Percentiles rank a stretch among this genome's conserved stretches.
Conservation (phyloP, 495 filamentous ascomycete species). For the Thozetella sp. region DNA sequence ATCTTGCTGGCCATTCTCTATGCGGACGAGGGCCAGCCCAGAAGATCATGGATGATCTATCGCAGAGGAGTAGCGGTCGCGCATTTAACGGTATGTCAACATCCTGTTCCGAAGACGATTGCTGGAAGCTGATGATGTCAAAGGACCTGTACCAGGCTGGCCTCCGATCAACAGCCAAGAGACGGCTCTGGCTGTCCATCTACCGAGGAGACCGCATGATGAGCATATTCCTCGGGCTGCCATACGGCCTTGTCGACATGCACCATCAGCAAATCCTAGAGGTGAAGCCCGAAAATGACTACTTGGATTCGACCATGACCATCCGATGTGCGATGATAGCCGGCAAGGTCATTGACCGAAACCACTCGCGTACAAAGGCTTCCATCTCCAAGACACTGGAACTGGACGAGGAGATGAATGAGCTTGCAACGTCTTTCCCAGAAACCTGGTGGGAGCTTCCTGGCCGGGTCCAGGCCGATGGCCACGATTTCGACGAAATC, state of each 20-base stretch:
- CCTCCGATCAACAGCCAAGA: neutral
- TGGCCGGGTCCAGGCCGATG: neutral
- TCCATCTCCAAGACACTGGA: neutral
- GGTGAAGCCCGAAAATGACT: neutral
- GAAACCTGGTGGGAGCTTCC: neutral
- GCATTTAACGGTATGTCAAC: neutral
- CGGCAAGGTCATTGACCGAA: neutral
- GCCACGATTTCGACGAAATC: neutral
- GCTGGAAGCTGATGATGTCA: neutral
- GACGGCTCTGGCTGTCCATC: neutral
- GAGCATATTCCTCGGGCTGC: neutral
- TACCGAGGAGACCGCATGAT: neutral
- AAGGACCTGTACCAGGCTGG: neutral
- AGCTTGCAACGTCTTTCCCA: neutral
- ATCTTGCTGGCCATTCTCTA: neutral
- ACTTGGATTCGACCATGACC: conserved; percentile 2
- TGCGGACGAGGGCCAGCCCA: neutral
- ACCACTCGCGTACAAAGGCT: neutral
- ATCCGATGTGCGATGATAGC: neutral
- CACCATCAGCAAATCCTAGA: neutral
- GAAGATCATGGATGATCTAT: neutral
- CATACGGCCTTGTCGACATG: neutral
- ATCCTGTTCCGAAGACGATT: neutral
- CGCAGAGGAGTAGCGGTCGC: neutral
- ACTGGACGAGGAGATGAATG: neutral